phyloP scores from a whole-genome alignment of 2,329 filamentous ascomycete genomes.

The Teratosphaeria gauchensis region DNA sequence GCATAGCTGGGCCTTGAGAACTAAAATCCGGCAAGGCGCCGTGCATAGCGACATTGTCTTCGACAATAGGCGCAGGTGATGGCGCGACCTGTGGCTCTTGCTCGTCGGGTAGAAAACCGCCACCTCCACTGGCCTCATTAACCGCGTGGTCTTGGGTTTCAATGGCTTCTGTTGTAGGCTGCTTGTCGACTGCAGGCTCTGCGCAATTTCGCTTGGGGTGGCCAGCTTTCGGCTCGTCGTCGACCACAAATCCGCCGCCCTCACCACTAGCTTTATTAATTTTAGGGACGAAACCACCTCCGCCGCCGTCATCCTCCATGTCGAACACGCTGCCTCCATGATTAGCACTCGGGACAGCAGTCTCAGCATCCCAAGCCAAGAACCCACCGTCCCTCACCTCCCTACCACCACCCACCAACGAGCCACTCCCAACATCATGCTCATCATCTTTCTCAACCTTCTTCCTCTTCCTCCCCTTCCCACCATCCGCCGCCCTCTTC shows the following conservation, averaged over 20 bases:
- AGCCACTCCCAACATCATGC: background rate
- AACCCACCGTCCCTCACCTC: constrained; percentile 23
- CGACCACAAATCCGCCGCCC: constrained; percentile 8
- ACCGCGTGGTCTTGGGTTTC: constrained; percentile 3
- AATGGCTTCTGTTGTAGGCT: background rate
- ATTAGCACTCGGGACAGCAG: background rate
- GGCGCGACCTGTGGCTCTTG: background rate
- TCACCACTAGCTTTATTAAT: constrained; percentile 5
- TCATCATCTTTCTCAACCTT: constrained; percentile 4
- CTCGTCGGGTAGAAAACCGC: constrained; percentile 7
- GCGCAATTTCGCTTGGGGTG: no score
- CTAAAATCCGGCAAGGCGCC: background rate
- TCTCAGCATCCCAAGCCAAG: constrained; percentile 14
- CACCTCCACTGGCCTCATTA: constrained; percentile 4
- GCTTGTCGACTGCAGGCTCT: no score
- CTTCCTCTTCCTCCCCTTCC: background rate
- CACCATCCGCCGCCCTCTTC: background rate
- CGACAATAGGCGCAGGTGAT: constrained; percentile 3
- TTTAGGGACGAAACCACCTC: constrained; percentile 1
- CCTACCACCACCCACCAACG: constrained; percentile 3
- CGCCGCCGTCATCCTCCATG: constrained; percentile 7
- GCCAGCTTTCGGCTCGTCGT: no score
- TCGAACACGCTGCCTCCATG: background rate
- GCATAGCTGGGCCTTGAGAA: background rate
- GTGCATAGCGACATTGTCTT: background rate